Percentiles rank a stretch among this genome's conserved stretches.
Evolutionary conservation across 2,329 filamentous ascomycete genomes (phyloP).

Genomic region (Pseudogymnoascus sp.): DNA sequence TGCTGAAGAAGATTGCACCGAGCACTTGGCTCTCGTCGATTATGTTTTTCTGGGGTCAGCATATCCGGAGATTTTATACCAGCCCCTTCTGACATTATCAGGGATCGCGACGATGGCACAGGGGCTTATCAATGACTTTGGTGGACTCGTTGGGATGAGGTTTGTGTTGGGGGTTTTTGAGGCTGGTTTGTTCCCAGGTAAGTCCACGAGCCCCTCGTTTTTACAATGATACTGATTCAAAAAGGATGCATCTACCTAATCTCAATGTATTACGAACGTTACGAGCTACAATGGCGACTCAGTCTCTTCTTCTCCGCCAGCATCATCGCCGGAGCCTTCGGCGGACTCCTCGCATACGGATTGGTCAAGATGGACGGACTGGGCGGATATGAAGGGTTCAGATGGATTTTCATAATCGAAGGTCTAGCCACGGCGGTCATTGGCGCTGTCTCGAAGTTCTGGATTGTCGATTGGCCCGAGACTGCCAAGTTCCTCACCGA

Average conservation of each 20-base stretch:
- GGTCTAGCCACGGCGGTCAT: constrained; percentile 32
- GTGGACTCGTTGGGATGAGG: constrained; percentile 31
- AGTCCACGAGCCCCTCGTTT: not conserved
- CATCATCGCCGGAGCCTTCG: constrained; percentile 35
- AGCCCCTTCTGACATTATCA: constrained; percentile 9
- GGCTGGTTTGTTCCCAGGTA: constrained; percentile 37
- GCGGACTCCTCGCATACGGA: constrained; percentile 38
- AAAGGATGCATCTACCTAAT: constrained; percentile 33
- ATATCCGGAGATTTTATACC: constrained; percentile 14
- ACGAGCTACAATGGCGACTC: constrained; percentile 40
- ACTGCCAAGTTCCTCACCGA: constrained; percentile 36
- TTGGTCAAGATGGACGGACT: constrained; percentile 38
- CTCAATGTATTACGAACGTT: constrained; percentile 40
- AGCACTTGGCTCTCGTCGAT: constrained; percentile 32
- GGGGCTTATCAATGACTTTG: constrained; percentile 35
- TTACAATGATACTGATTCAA: not conserved
- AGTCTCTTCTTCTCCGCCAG: constrained; percentile 35
- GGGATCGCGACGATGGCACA: constrained; percentile 33
- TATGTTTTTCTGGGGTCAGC: constrained; percentile 39
- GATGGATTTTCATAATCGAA: constrained; percentile 39
- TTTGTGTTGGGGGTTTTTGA: constrained; percentile 38
- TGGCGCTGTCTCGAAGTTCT: constrained; percentile 29
- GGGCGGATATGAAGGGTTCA: constrained; percentile 36
- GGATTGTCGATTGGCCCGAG: constrained; percentile 42
- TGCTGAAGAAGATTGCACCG: constrained; percentile 28